Evolutionary conservation across 148 eudicot genomes (phyloP).

Genomic region (Tetragonia tetragonoides): DNA sequence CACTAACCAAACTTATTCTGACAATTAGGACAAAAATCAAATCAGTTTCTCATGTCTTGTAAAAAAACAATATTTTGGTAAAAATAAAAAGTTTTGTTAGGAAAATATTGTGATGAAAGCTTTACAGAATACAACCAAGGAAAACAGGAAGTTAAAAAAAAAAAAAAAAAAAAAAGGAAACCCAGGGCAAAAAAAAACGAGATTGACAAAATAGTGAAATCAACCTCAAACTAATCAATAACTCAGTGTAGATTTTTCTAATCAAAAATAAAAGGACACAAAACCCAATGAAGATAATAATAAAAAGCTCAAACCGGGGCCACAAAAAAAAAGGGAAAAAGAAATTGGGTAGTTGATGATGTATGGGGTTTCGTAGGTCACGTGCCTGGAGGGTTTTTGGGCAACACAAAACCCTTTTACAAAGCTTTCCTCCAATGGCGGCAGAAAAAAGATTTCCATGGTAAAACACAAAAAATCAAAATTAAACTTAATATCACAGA

Average conservation of each 20-base stretch:
- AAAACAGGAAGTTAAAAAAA: too few species aligned
- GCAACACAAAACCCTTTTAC: background rate
- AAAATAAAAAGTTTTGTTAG: background rate
- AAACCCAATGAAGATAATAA: background rate
- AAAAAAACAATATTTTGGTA: background rate
- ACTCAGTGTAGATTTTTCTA: too few species aligned
- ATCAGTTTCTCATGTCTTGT: background rate
- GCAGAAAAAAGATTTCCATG: background rate
- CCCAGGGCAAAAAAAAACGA: too few species aligned
- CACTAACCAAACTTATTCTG: background rate
- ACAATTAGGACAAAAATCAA: background rate
- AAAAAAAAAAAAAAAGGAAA: too few species aligned
- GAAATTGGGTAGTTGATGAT: background rate
- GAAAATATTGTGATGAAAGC: too few species aligned
- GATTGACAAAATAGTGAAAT: too few species aligned
- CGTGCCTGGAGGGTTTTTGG: conserved; percentile 1
- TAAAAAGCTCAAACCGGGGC: background rate
- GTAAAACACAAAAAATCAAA: background rate
- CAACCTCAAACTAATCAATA: too few species aligned
- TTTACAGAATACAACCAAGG: too few species aligned
- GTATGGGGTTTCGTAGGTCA: background rate
- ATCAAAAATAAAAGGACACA: too few species aligned
- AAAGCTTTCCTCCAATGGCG: conserved; percentile 7
- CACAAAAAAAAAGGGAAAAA: background rate
- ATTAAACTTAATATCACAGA: too few species aligned